These are phyloP conservation scores for Penicillium pancosmium DNA, from an alignment of 495 filamentous ascomycete species.

Conservation along the genomic window DNA sequence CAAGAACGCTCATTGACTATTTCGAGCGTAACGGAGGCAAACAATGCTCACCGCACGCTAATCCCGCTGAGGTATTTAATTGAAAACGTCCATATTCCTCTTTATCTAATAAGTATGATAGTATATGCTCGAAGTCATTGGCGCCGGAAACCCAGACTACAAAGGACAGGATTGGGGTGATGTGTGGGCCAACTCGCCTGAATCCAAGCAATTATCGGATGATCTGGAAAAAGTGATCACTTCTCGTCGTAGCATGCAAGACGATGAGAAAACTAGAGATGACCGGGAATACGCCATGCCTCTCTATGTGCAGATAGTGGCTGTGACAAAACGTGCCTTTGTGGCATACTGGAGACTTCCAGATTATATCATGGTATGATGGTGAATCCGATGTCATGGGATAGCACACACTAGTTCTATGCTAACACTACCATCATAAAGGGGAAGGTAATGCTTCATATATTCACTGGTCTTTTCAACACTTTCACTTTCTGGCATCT, in stretches of 20 bases:
- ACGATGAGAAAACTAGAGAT: slow-evolving; percentile 39
- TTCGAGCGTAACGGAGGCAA: slow-evolving; percentile 65
- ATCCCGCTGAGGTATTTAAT: slow-evolving; percentile 60
- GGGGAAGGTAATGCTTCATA: slow-evolving; percentile 64
- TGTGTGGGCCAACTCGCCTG: slow-evolving; percentile 55
- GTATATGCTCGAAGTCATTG: slow-evolving; percentile 70
- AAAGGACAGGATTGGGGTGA: slow-evolving; percentile 64
- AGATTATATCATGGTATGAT: slow-evolving; percentile 54
- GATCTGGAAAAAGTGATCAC: slow-evolving; percentile 52
- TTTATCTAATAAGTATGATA: slow-evolving; percentile 10
- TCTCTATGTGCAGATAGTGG: slow-evolving; percentile 50
- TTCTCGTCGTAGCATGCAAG: slow-evolving; percentile 34
- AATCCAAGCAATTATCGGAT: slow-evolving; percentile 42
- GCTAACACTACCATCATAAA: slow-evolving; percentile 13
- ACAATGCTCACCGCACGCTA: slow-evolving; percentile 56
- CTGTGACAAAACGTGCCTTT: slow-evolving; percentile 56
- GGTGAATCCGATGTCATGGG: not conserved
- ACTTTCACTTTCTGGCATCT: slow-evolving; percentile 68
- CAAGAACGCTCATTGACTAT: slow-evolving; percentile 59
- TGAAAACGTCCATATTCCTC: not conserved
- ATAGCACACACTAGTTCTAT: not conserved
- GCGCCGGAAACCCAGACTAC: slow-evolving; percentile 64
- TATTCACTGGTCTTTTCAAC: slow-evolving; percentile 67
- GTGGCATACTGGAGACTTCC: slow-evolving; percentile 63
- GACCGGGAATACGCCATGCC: slow-evolving; percentile 64